Evolutionary conservation across 129 eudicot species (phyloP).

Genomic region (Pseudognaphalium luteoalbum): DNA sequence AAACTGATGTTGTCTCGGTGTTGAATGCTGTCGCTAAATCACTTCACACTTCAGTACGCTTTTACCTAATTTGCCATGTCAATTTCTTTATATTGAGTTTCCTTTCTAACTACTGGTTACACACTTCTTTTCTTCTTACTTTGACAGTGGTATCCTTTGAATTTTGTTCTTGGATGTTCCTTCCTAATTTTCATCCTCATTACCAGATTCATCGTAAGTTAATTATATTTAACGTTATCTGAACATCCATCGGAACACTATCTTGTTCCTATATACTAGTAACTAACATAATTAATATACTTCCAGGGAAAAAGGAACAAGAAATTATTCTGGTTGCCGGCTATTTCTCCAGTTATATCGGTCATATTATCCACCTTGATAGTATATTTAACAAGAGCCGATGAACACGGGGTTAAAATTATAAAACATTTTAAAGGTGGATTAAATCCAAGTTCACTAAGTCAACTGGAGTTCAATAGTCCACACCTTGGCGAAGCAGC

Average conservation of each 20-base stretch:
- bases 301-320: constrained; percentile 61
- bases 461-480: constrained; percentile 48
- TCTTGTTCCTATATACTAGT: background rate
- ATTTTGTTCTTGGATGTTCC: constrained; percentile 60
- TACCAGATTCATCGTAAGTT: constrained; percentile 58
- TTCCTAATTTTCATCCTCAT: constrained; percentile 70
- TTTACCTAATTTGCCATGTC: background rate
- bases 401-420: constrained; percentile 63
- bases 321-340: constrained; percentile 72
- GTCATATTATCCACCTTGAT: constrained; percentile 59
- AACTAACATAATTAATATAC: background rate
- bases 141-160: constrained; percentile 64
- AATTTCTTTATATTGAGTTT: background rate
- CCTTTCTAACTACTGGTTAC: background rate
- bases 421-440: constrained; percentile 69
- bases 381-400: constrained; percentile 60
- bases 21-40: constrained; percentile 44
- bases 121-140: background rate
- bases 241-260: background rate
- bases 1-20: constrained; percentile 65
- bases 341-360: constrained; percentile 70
- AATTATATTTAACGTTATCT: background rate
- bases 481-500: constrained; percentile 52
- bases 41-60: constrained; percentile 46
- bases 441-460: constrained; percentile 63